phyloP scores from a whole-genome alignment of 306 rosid species.

The Corylus americana region DNA sequence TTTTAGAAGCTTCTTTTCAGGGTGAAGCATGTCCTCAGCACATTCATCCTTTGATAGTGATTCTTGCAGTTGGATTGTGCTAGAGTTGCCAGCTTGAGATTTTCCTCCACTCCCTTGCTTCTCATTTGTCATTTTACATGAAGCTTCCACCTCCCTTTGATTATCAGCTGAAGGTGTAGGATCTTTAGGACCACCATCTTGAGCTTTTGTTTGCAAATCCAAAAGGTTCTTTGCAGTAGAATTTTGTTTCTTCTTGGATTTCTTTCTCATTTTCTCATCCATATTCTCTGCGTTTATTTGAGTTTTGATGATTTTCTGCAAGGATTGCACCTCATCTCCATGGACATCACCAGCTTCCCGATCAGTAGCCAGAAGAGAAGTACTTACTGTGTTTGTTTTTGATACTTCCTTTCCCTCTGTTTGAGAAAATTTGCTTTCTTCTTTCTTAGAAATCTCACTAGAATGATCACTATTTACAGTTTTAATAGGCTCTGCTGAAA shows the following conservation, averaged over 20 bases:
- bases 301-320: slow-evolving; percentile 34
- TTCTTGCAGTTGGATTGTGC: slow-evolving; percentile 5
- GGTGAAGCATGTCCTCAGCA: slow-evolving; percentile 27
- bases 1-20: slow-evolving; percentile 37
- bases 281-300: slow-evolving; percentile 34
- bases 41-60: slow-evolving; percentile 28
- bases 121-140: slow-evolving; percentile 19
- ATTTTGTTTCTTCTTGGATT: slow-evolving; percentile 47
- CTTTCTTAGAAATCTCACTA: slow-evolving; percentile 54
- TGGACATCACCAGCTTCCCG: slow-evolving; percentile 13
- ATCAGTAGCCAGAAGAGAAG: slow-evolving; percentile 17
- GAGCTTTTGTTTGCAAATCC: slow-evolving; percentile 38
- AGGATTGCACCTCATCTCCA: slow-evolving; percentile 30
- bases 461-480: slow-evolving; percentile 58
- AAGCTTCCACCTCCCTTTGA: slow-evolving; percentile 13
- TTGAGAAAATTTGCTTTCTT: slow-evolving; percentile 39
- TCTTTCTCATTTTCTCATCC: slow-evolving; percentile 40
- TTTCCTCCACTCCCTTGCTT: slow-evolving; percentile 23
- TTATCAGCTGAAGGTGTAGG: slow-evolving; percentile 26
- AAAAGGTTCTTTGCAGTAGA: slow-evolving; percentile 33
- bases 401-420: slow-evolving; percentile 27
- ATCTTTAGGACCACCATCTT: slow-evolving; percentile 26
- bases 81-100: slow-evolving; percentile 5
- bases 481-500: slow-evolving; percentile 38
- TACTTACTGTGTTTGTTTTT: slow-evolving; percentile 31